These are phyloP conservation scores for Tolypocladium ophioglossoides DNA, from an alignment of 2,329 filamentous ascomycete species.

Conservation along the genomic window DNA sequence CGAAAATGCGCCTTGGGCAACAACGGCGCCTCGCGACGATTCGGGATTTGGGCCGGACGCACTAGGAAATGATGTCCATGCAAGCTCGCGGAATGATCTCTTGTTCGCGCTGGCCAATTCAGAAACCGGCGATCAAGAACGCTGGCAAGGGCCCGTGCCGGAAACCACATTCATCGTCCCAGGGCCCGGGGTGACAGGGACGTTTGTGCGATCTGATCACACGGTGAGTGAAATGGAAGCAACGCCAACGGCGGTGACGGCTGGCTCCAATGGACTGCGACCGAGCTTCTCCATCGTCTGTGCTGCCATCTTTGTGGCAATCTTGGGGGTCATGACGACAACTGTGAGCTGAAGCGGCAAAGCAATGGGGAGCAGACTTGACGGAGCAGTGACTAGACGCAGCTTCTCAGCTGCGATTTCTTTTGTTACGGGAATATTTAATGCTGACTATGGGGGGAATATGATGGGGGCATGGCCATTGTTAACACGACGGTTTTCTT, in stretches of 20 bases:
- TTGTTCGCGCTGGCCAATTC: neutral
- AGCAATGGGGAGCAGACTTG: neutral
- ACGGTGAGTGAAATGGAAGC: neutral
- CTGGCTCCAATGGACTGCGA: neutral
- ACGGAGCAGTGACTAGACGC: neutral
- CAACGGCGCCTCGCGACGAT: neutral
- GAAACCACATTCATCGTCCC: neutral
- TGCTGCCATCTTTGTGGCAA: neutral
- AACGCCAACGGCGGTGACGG: neutral
- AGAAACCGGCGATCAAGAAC: neutral
- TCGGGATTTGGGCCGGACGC: neutral
- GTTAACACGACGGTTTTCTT: conserved; percentile 8
- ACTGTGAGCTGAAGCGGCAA: neutral
- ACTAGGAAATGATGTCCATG: neutral
- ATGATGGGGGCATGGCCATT: conserved; percentile 6
- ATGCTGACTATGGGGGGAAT: conserved; percentile 9
- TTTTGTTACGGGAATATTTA: conserved; percentile 5
- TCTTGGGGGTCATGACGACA: neutral
- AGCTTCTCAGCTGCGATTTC: neutral
- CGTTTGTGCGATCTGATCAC: neutral
- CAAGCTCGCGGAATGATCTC: neutral
- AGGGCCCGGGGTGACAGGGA: neutral
- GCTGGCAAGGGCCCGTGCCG: neutral
- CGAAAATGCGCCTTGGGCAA: neutral
- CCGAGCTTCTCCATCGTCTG: neutral